Base-by-base conservation (phyloP, 176 grass and related monocot species). In the Dactylis glomerata region DNA sequence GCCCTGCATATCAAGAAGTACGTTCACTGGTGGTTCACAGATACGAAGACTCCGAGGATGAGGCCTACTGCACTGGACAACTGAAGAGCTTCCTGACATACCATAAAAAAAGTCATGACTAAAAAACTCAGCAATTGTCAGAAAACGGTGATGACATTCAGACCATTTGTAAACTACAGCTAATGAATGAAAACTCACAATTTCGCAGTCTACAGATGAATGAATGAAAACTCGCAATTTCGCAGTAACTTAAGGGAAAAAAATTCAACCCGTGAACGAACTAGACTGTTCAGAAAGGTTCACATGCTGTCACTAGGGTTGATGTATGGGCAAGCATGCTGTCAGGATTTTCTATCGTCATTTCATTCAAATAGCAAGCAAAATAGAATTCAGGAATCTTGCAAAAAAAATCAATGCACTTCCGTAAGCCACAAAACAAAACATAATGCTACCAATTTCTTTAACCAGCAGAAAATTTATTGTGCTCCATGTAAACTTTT, bases 71-170 rank as follows among this genome's bases (percentile, higher is more conserved):
- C 65, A 54, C 54, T 70, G 57, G 73, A 46, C 22, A 78, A 37
- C 79, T 13, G 1, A 50, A 34, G 44, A 73, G 31, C 16, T 52
- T 86, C 88, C 88, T 90, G 74, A 46, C 15, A 71, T n/a, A 63
- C 26, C 81, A 17, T 38, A 65, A 12, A 70, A 47, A 1, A 22
- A 52, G 42, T 5, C 11, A 24, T 20, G 23, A 63, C 37, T 86
- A 77, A 14, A 27, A 79, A 57, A 30, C 45, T 2, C 7, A 56
- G 20, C 73, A 37, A 56, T 65, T 57, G 23, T 4, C 28, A 57
- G 27, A 83, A 63, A 1, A 51, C 2, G 2, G 2, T 16, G 10
- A 74, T 81, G 56, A 32, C 42, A n/a, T 54, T 86, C 4, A 75
- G 26, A 62, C 65, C 32, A 64, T 51, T 3, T 86, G 5, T 32